Evolutionary conservation across 1,284 basidiomycete genomes (phyloP), one percentile per base, ranked within the genome.

Genomic region (Ustilago loliicola): DNA sequence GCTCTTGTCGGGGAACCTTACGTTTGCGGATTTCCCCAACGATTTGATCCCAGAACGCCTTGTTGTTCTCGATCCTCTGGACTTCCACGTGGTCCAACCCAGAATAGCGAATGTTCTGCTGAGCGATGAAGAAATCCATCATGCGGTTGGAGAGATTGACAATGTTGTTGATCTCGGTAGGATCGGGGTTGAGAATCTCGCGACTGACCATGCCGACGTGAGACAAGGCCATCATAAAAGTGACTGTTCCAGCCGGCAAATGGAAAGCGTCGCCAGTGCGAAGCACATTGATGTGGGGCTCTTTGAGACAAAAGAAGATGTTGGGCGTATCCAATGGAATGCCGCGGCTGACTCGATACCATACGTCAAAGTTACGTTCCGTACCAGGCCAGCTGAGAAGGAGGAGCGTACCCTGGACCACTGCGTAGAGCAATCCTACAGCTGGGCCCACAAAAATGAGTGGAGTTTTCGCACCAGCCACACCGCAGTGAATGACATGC

Each of bases 171-270:
- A 75, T 36, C 36, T 75, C 72, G 21, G 48, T 48, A 0, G 60
- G 27, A 19, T 54, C 38, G 2, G 63, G 56, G 21, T 75, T 75
- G 40, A 66, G 53, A 11, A 75, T 48, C 29, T 47, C 54, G 8
- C 72, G 72, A 42, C 64, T 70, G 51, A 61, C 69, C 50, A 75
- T 11, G n/a, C 59, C 52, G 0, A 66, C 72, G 27, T 75, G 52
- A 15, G 72, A 42, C 8, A 75, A 38, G 4, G 72, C 64, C 11
- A 70, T 40, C 55, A 75, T 66, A 5, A 66, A 5, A 11, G 70
- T 56, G 59, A 23, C 48, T 0, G 63, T 70, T 3, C 72, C 72
- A 19, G 50, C 59, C 21, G 62, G 25, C 7, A 75, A 56, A 38
- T 75, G 66, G n/a, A 70, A 48, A 2, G 57, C 57, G n/a, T 75